These are phyloP conservation scores for Epichloe coenophiala DNA, from an alignment of 2,329 filamentous ascomycete species.

Conservation along the genomic window DNA sequence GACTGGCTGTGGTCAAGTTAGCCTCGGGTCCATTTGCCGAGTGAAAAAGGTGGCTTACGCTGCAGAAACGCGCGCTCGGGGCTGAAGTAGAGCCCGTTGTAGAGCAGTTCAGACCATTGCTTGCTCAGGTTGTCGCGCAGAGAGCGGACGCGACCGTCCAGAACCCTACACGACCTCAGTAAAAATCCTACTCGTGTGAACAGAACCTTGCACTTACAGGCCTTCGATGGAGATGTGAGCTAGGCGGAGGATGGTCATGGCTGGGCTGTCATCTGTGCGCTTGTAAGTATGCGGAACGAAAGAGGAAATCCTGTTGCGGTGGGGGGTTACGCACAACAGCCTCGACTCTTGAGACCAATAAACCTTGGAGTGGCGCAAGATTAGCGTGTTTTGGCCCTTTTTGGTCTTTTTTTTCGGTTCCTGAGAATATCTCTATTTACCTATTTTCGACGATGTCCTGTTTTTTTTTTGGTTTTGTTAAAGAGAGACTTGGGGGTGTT, in stretches of 20 bases:
- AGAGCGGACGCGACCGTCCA: conserved; percentile 1
- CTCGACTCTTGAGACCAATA: conserved; percentile 1
- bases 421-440: not conserved
- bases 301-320: not conserved
- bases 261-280: conserved; percentile 1
- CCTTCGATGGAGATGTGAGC: conserved; percentile 1
- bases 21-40: not conserved
- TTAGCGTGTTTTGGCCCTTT: not conserved
- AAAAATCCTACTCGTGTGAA: no score
- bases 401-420: not conserved
- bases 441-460: conserved; percentile 1
- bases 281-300: not conserved
- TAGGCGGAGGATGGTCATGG: not conserved
- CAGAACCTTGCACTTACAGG: not conserved
- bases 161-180: not conserved
- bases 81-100: conserved; percentile 3
- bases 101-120: conserved; percentile 1
- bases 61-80: conserved; percentile 1
- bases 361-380: not conserved
- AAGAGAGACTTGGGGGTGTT: not conserved
- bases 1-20: not conserved
- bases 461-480: not conserved
- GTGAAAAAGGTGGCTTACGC: not conserved
- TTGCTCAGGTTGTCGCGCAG: conserved; percentile 1
- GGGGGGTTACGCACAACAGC: not conserved